Base-by-base conservation (phyloP, 495 filamentous ascomycete species). In the Penicillium desertorum region DNA sequence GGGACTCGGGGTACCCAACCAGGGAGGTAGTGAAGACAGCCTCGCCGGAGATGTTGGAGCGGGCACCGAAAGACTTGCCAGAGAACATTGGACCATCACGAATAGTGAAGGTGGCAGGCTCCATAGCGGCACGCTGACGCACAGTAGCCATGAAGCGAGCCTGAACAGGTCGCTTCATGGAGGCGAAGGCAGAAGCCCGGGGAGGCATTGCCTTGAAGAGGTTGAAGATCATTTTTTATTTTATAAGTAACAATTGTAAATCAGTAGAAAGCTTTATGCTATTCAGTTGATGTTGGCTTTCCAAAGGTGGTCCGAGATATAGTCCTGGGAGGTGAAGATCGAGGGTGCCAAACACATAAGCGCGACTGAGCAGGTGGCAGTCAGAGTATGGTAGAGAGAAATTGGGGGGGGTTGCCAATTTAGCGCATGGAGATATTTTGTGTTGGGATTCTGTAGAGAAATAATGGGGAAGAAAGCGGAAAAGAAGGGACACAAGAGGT, bases 261-360 rank as follows among this genome's bases (percentile, higher is more conserved):
- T 9, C 37, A 56, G 17, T 19, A 41, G 11, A 30, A 54, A 54
- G 59, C 47, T 45, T 56, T 25, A 51, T 62, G 69, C 59, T 59
- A 52, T 82, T 89, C 80, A 92, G 77, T 88, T 90, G 63, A 82
- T 83, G 63, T 84, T 87, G 74, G 94, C 87, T 84, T 96, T 96
- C 94, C 94, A 98, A 81, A 98, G 86, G 81, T 98, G 94, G 84
- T 96, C 89, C 88, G 91, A 96, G 81, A 96, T 89, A 81, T 96
- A 96, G 83, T 96, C 91, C 91, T 96, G 92, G 77, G 92, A 96
- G 81, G 92, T 97, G 82, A 93, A 97, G 76, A 89, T 83, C 71
- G 92, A 91, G 76, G 86, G 81, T 84, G 86, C 86, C 83, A 88
- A 90, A 90, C 87, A 90, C 92, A 97, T 97, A 88, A 88, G 88